Base-by-base conservation (phyloP, 768 basidiomycete species). In the Psilocybe sp. region DNA sequence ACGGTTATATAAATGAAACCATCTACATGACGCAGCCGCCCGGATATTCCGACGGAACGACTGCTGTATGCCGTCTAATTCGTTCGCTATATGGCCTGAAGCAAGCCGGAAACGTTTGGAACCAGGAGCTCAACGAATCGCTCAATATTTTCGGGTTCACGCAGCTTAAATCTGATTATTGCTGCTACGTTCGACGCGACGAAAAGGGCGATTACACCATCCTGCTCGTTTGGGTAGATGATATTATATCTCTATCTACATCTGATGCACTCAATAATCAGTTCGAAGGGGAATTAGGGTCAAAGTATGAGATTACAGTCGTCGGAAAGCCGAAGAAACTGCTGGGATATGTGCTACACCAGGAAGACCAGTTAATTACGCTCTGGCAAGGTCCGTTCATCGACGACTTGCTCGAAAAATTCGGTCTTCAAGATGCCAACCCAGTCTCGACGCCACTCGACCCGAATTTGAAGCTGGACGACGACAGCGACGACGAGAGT, bases 21-120 rank as follows among this genome's bases (percentile, higher is more conserved):
- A 72, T 77, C 2, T 76, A 68, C 37, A 73, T 77, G 68, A 2
- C 40, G 4, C 71, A 74, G 55, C 73, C 73, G 0, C 54, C 60
- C 2, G 64, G 69, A 0, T 73, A 65, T 40, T 32, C 58, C 0
- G 64, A 69, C 20, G 48, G 65, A 12, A 60, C 62, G 41, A 52
- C 47, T 16, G 34, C 43, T 12, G 60, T 68, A 13, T 61, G 63
- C 28, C 40, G 41, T 1, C 58, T 74, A 0, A 40, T 49, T 0
- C 53, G 59, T 13, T 58, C 63, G 0, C 51, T 78, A 3, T 79
- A 78, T 44, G 69, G 77, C 0, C 64, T 76, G 5, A 64, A 66
- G 34, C 65, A 68, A 36, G 53, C 67, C 4, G 58, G 64, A 2
- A 53, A 58, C 18, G 55, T 59, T 1, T 69, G 64, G 67, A 64